Evolutionary conservation across 208 protist species (phyloP).

Genomic region (Trypanosoma brucei): DNA sequence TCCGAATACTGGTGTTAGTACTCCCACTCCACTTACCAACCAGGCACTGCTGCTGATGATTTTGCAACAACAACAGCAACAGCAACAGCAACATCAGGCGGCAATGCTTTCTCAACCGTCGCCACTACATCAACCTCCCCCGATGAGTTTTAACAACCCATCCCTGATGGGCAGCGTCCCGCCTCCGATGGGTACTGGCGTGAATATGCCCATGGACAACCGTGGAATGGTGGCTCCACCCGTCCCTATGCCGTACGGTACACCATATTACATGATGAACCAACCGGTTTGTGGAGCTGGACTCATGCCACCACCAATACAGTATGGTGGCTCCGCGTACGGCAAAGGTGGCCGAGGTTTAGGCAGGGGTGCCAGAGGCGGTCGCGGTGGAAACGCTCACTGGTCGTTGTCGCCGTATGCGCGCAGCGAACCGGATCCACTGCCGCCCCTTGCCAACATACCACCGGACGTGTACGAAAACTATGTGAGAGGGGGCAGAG

Average conservation of each 20-base stretch:
- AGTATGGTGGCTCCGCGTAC: neutral
- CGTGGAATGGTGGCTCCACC: conserved; percentile 19
- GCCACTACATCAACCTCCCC: conserved; percentile 23
- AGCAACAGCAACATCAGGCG: conserved; percentile 13
- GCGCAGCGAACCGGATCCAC: conserved; percentile 21
- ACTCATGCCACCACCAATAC: conserved; percentile 15
- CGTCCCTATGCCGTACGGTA: conserved; percentile 1
- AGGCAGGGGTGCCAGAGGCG: conserved; percentile 5
- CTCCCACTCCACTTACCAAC: conserved; percentile 2
- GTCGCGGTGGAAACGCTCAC: neutral
- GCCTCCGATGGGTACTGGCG: neutral
- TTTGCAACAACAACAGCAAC: conserved; percentile 15
- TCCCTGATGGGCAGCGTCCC: neutral
- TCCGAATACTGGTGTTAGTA: conserved; percentile 4
- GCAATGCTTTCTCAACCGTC: conserved; percentile 5
- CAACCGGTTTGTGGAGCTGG: conserved; percentile 5
- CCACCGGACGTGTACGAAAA: conserved; percentile 55
- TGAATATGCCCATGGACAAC: conserved; percentile 15
- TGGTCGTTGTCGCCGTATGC: conserved; percentile 13
- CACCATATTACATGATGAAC: conserved; percentile 18
- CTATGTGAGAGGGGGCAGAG: conserved; percentile 67
- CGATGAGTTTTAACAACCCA: conserved; percentile 13
- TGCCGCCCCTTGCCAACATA: conserved; percentile 24
- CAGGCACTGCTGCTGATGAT: conserved; percentile 15
- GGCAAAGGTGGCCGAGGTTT: conserved; percentile 7